phyloP scores from a whole-genome alignment of 495 filamentous ascomycete genomes.

The Penicillium coffeae region DNA sequence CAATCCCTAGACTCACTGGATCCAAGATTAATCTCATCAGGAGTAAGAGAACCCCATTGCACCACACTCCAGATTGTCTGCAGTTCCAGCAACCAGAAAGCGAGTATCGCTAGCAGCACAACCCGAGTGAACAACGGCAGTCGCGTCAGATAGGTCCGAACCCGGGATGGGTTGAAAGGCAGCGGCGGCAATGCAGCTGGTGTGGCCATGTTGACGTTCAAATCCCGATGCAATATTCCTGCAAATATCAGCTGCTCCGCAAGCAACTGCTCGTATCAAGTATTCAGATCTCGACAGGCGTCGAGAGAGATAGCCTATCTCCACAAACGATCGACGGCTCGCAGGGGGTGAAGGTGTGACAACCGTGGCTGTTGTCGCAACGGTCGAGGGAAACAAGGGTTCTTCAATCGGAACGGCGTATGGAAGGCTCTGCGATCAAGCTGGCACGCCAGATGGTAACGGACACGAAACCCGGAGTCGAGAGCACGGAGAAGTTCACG shows the following conservation, averaged over 20 bases:
- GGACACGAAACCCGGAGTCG: neutral
- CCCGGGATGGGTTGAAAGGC: constrained; percentile 47
- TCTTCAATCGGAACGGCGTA: no score
- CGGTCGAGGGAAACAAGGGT: no score
- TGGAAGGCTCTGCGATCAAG: no score
- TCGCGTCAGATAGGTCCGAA: constrained; percentile 71
- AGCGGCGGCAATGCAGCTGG: constrained; percentile 40
- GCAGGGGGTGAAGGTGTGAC: no score
- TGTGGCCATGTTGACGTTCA: constrained; percentile 30
- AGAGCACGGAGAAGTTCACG: constrained; percentile 14
- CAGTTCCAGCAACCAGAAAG: constrained; percentile 63
- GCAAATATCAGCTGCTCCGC: no score
- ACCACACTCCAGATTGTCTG: constrained; percentile 64
- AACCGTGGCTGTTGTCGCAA: no score
- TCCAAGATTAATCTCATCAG: constrained; percentile 63
- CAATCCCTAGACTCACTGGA: constrained; percentile 60
- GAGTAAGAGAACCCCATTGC: constrained; percentile 74
- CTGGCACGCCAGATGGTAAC: neutral
- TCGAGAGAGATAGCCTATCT: no score
- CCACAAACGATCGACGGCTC: no score
- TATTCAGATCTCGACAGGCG: no score
- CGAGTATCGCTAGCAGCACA: constrained; percentile 63
- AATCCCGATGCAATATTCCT: neutral
- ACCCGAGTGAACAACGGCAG: constrained; percentile 84
- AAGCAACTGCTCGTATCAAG: no score